Evolutionary conservation across 371 early-diverging fungal genomes (phyloP), one percentile per base, ranked within the genome.

Genomic region (Actinomortierella ambigua): DNA sequence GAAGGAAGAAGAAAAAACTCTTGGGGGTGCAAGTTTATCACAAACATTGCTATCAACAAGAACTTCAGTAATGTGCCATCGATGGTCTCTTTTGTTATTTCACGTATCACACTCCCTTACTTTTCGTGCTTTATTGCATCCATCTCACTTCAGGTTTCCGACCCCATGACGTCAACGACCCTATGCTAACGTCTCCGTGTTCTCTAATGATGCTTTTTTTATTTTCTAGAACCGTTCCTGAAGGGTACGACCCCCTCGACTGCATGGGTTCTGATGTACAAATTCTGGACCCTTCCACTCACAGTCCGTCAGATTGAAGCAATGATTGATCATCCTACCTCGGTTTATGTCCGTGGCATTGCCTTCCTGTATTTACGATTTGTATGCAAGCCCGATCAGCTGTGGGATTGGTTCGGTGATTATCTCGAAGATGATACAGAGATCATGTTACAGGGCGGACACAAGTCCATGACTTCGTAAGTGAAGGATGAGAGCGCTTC

Each of bases 321-420:
- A 22, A 56, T 95, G 73, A 80, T 95, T 68, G 89, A 90, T 55
- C 89, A 90, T 64, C 67, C 82, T 3, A 92, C 93, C 68, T 91
- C 91, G 22, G 90, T 91, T 89, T 93, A 89, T 76, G 87, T 63
- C 53, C 27, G 94, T 17, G 95, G 90, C 2, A 68, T 94, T 42
- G 95, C 93, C 6, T 90, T 94, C 57, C 69, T 95, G 42, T 95
- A 95, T 65, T 68, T 95, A 59, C 88, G 95, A 46, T 95, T 91
- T 73, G 93, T 91, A 3, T 88, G 90, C 73, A 88, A 90, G 52
- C 93, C 94, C 3, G 84, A 83, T 27, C 78, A 90, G 55, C 73
- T 93, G 14, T 93, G 92, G 92, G 90, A 87, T 55, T 95, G 95
- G 95, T 86, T 88, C 42, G 89, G 85, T 42, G 83, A 84, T 2